Conservation (phyloP, 108 stramenopile species). For the Phaeodactylum tricornutum region DNA sequence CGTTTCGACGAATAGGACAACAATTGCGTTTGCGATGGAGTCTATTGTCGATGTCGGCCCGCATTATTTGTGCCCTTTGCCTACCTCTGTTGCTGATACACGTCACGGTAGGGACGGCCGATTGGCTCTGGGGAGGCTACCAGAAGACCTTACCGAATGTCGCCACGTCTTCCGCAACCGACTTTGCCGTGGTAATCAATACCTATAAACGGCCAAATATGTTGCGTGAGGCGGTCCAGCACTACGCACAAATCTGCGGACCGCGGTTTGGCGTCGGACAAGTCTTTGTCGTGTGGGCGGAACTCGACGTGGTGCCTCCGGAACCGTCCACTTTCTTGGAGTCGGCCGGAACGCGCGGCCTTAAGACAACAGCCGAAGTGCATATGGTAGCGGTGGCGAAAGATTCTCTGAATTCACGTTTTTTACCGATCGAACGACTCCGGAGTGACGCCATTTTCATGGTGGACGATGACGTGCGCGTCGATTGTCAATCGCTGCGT, state of each 20-base stretch:
- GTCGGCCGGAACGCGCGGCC: neutral
- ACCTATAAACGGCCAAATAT: slow-evolving; percentile 41
- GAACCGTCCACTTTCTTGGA: slow-evolving; percentile 20
- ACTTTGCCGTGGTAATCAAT: slow-evolving; percentile 52
- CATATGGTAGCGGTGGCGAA: slow-evolving; percentile 18
- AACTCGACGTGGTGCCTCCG: slow-evolving; percentile 12
- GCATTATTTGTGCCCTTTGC: no score
- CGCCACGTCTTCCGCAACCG: no score
- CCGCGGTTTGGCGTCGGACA: slow-evolving; percentile 14
- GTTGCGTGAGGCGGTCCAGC: slow-evolving; percentile 30
- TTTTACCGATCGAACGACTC: slow-evolving; percentile 35
- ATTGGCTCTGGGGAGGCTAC: no score
- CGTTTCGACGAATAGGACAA: no score
- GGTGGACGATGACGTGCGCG: slow-evolving; percentile 59
- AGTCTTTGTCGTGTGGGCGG: slow-evolving; percentile 53
- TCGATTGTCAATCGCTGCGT: slow-evolving; percentile 25
- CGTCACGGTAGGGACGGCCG: no score
- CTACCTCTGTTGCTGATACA: no score
- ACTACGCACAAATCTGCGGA: slow-evolving; percentile 42
- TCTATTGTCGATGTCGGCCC: no score
- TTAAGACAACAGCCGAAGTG: slow-evolving; percentile 11
- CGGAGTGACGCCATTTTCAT: slow-evolving; percentile 35
- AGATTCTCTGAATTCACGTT: slow-evolving; percentile 50
- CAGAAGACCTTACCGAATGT: no score
- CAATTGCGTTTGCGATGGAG: no score